phyloP scores from a whole-genome alignment of 176 grass and related monocot genomes.

The Cenchrus americanus region DNA sequence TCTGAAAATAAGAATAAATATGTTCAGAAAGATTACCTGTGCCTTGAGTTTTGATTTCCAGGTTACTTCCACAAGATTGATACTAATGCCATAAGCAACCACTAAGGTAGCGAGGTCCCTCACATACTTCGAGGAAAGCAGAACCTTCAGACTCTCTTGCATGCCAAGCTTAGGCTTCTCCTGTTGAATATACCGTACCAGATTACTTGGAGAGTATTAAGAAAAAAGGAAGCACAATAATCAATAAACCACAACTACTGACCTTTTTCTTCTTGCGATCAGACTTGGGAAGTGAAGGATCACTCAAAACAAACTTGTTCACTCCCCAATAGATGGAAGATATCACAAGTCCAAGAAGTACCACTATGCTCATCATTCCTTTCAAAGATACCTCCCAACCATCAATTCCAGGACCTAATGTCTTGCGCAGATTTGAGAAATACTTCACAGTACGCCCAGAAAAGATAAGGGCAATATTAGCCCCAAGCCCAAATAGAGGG shows the following conservation, averaged over 20 bases:
- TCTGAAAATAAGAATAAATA: conserved; percentile 17
- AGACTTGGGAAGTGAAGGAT: conserved; percentile 74
- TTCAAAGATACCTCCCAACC: conserved; percentile 89
- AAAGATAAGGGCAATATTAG: conserved; percentile 84
- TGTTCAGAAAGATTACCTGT: conserved; percentile 62
- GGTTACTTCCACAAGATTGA: conserved; percentile 91
- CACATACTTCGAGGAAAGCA: conserved; percentile 79
- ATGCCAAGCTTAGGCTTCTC: conserved; percentile 83
- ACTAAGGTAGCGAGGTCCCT: conserved; percentile 87
- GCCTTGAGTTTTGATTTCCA: conserved; percentile 99
- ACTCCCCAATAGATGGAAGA: conserved; percentile 72
- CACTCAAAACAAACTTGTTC: conserved; percentile 81
- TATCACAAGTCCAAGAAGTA: conserved; percentile 76
- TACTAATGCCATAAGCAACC: conserved; percentile 88
- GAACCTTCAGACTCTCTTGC: conserved; percentile 81
- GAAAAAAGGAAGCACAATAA: background rate
- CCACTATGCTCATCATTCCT: conserved; percentile 97
- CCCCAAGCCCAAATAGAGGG: conserved; percentile 86
- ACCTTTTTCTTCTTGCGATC: conserved; percentile 79
- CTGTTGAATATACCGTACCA: conserved; percentile 37
- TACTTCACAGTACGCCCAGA: conserved; percentile 82
- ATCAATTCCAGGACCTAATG: conserved; percentile 83
- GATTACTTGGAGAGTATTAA: conserved; percentile 16
- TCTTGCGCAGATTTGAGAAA: conserved; percentile 88
- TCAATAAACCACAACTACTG: conserved; percentile 4